Conservation (phyloP, 2,329 filamentous ascomycete genomes). For the Cladosporium sp. region DNA sequence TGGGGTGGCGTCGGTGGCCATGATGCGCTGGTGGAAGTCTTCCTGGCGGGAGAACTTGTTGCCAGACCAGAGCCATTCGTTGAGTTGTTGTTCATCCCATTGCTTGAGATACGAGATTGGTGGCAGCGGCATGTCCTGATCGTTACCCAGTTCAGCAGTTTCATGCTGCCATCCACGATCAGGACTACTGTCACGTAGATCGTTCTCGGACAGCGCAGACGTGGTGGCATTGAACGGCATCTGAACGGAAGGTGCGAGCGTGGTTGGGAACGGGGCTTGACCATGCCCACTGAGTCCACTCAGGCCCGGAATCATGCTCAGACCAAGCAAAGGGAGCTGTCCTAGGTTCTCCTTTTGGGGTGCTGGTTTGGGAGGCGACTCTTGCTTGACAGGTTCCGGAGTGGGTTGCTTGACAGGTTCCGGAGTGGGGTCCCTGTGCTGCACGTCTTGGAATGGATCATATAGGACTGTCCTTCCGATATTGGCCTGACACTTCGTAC, state of each 20-base stretch:
- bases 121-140: neutral
- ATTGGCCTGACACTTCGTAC: conserved; percentile 31
- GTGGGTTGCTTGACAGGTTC: neutral
- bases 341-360: neutral
- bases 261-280: conserved; percentile 5
- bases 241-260: conserved; percentile 4
- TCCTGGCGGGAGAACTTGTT: conserved; percentile 38
- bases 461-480: conserved; percentile 35
- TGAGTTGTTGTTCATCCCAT: conserved; percentile 36
- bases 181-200: conserved; percentile 17
- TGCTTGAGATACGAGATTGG: neutral
- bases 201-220: neutral
- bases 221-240: neutral
- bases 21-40: conserved; percentile 33
- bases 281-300: neutral
- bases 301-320: neutral
- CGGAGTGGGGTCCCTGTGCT: neutral
- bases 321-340: neutral
- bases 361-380: neutral
- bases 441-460: conserved; percentile 33
- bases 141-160: neutral
- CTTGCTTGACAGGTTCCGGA: neutral
- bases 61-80: conserved; percentile 44
- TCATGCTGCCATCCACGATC: conserved; percentile 13
- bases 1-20: conserved; percentile 21